Conservation (phyloP, 805 yeast species). For the Hanseniaspora lachancei region DNA sequence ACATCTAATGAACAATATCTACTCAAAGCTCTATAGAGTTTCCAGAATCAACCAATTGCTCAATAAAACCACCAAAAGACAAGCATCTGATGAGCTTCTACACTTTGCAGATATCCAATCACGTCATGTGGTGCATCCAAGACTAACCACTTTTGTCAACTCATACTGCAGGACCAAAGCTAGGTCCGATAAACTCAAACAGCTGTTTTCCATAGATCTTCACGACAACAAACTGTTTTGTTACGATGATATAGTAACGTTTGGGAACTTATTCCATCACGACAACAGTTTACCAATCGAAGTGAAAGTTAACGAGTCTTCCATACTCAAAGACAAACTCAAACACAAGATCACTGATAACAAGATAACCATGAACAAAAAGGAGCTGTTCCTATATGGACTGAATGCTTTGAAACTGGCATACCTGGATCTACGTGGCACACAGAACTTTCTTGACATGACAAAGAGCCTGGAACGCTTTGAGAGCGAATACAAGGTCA, state of each 20-base stretch:
- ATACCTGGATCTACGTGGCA: not conserved
- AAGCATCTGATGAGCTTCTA: not conserved
- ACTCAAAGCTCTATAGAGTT: not conserved
- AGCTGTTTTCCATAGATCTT: not conserved
- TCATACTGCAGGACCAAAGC: not conserved
- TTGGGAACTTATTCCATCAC: not conserved
- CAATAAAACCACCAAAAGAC: not conserved
- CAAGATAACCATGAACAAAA: not conserved
- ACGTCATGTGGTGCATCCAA: not conserved
- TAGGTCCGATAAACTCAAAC: not conserved
- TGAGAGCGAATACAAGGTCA: not conserved
- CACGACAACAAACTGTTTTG: not conserved
- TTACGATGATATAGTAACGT: not conserved
- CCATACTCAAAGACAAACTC: not conserved
- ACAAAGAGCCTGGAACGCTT: not conserved
- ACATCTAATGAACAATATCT: no score
- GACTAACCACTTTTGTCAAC: not conserved
- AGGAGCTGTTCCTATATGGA: not conserved
- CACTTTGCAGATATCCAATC: not conserved
- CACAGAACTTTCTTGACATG: not conserved
- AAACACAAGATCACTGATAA: not conserved
- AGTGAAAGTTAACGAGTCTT: not conserved
- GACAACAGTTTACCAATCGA: not conserved
- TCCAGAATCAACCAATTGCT: not conserved
- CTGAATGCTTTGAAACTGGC: not conserved